Base-by-base conservation (phyloP, 805 yeast genomes). In the Spathaspora hagerdaliae region DNA sequence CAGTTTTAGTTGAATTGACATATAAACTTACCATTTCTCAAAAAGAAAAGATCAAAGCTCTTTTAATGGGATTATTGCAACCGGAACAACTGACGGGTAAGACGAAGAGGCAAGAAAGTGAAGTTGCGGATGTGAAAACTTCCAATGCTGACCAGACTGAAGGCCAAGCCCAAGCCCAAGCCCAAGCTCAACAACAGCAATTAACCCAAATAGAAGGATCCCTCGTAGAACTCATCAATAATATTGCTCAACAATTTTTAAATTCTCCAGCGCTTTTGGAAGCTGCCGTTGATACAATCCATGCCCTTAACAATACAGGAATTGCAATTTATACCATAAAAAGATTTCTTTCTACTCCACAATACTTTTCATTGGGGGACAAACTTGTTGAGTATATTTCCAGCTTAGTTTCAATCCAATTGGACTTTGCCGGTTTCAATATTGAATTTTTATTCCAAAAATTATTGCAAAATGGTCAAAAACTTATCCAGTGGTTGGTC, bases 241-340 rank as follows among this genome's bases (percentile, higher is more conserved):
- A 69, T 51, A 42, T 65, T 13, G 58, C 58, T 14, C 56, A 60
- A 7, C 42, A 63, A 1, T 49, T 66, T 26, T 55, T 71, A 42
- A 44, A 52, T 31, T 69, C 75, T 1, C 45, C 52, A 19, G 31
- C 63, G 57, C n/a, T 57, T 64, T 41, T 40, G 7, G 14, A 39
- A 8, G 7, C 43, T 27, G 42, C 50, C 14, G 49, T 49, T n/a
- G 69, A 58, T 36, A 45, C 56, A 9, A 51, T 65, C 34, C 51
- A 57, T 38, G 71, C 74, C 8, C 60, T 71, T 45, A 71, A 71
- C 55, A 67, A 69, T 48, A 71, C 76, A 6, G 72, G 70, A 11
- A 57, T 71, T 39, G 65, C 61, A 13, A 67, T 68, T 9, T 65
- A 69, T 51, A 59, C 64, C 9, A 53, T 65, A n/a, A 69, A 71